Base-by-base conservation (phyloP, 352 stramenopile species). In the Phytophthora pistaciae region DNA sequence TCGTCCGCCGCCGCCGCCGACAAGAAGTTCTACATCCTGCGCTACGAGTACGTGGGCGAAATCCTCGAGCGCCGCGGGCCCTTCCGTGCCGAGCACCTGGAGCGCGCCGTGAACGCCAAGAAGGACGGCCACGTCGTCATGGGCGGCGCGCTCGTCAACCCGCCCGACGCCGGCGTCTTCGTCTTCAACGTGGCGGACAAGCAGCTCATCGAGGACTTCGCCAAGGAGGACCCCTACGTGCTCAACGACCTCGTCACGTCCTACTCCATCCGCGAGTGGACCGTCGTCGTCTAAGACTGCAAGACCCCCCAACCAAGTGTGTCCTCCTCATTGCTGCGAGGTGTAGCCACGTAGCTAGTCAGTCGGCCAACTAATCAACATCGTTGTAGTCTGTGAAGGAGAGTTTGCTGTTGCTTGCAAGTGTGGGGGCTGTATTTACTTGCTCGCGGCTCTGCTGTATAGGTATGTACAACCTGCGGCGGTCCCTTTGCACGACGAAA, bases 41-140 rank as follows among this genome's bases (percentile, higher is more conserved):
- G 77, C 44, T 93, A 95, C 74, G 79, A 86, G 54, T 93, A 95
- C 75, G 78, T 88, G 60, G 58, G 78, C n/a, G 85, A 92, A 56
- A 93, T 93, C 60, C 73, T 92, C 44, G 78, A 93, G 54, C 90
- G 90, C 60, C 84, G 87, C 59, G 80, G 74, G 0, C 85, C 85
- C 46, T 95, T 92, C 75, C 87, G 87, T 31, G 66, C 72, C 21
- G 81, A 91, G 64, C 87, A 92, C 66, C 64, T 93, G 64, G 72
- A 82, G 70, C 80, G 75, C 68, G 78, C 81, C 7, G 64, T 78
- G 49, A 75, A 68, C 56, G 67, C 81, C 61, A 91, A 91, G 72
- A 78, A 83, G 31, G 64, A 86, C 36, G 81, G 80, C 33, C 80
- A 91, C 62, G 61, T 93, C 21, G 52, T 93, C 31, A 93, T 94